Evolutionary conservation across 106 monocot genomes (phyloP), one percentile per base, ranked within the genome.

Genomic region (Dendrobium officinale): DNA sequence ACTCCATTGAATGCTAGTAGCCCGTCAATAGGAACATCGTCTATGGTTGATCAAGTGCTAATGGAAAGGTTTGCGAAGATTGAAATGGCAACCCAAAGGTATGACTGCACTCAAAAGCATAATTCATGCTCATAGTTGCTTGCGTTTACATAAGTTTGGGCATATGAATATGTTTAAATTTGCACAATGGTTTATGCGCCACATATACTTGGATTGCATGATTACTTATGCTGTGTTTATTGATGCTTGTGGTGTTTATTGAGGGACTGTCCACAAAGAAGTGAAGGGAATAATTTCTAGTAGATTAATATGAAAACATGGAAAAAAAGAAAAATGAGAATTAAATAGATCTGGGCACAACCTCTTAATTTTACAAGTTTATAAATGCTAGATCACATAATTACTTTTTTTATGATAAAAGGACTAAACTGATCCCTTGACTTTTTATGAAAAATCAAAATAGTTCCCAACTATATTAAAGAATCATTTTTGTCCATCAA

Each of bases 31-130:
- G 88, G 83, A 74, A 87, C 85, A 73, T 79, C 82, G 44, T 80
- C 88, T 85, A 78, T 86, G 56, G 79, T 80, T 42, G 97, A 94
- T 81, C 89, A 90, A 83, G 79, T 31, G 66, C 54, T 95, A 20
- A 84, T 95, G 13, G 94, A 98, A 40, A 88, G 88, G 75, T 92
- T 98, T 75, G 75, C 88, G 64, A 94, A 92, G 86, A 88, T 94
- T 80, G 88, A 83, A 29, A 43, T 73, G 7, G 10, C 92, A 47
- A 84, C 87, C 54, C 81, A 89, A 77, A 92, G 88, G 97, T 94
- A 90, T 78, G 83, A 42, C 31, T 76, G 8, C 48, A 73, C 22
- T 27, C 27, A 81, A 1, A 40, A 77, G 43, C 40, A 16, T 9
- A 6, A 66, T 66, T 6, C 8, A 61, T 66, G 64, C 20, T 58